Conservation (phyloP, 352 stramenopile species). For the Phytophthora niederhauseri region DNA sequence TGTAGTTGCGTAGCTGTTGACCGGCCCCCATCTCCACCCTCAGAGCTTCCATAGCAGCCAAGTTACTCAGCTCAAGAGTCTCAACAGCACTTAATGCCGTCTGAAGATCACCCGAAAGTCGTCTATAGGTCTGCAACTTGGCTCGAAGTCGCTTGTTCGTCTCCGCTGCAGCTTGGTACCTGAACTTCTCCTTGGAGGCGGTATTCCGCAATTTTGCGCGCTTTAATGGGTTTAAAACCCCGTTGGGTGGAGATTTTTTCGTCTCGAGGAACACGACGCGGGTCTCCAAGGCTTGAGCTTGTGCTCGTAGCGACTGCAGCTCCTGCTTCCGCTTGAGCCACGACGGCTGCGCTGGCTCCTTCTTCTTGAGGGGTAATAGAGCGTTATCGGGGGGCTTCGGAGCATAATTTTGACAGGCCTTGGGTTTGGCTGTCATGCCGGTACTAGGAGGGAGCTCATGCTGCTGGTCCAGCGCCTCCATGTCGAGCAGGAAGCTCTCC, state of each 20-base stretch:
- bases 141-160: slow-evolving; percentile 20
- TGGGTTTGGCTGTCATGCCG: neutral
- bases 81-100: neutral
- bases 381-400: neutral
- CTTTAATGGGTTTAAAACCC: slow-evolving; percentile 1
- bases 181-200: slow-evolving; percentile 15
- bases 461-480: slow-evolving; percentile 21
- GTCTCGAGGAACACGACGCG: slow-evolving; percentile 10
- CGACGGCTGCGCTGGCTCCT: slow-evolving; percentile 5
- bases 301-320: slow-evolving; percentile 13
- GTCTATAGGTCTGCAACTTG: slow-evolving; percentile 2
- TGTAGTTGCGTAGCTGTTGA: neutral
- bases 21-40: slow-evolving; percentile 6
- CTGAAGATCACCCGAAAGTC: slow-evolving; percentile 6
- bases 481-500: slow-evolving; percentile 30
- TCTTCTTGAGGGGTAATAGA: slow-evolving; percentile 4
- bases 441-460: neutral
- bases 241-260: neutral
- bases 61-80: slow-evolving; percentile 1
- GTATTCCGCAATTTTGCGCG: neutral
- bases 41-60: neutral
- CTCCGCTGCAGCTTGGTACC: neutral
- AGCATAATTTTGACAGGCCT: neutral
- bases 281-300: slow-evolving; percentile 18
- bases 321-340: slow-evolving; percentile 25